Percentiles rank a stretch among this genome's conserved stretches.
phyloP scores from a whole-genome alignment of 2,329 filamentous ascomycete genomes.

The Xylaria sp. region DNA sequence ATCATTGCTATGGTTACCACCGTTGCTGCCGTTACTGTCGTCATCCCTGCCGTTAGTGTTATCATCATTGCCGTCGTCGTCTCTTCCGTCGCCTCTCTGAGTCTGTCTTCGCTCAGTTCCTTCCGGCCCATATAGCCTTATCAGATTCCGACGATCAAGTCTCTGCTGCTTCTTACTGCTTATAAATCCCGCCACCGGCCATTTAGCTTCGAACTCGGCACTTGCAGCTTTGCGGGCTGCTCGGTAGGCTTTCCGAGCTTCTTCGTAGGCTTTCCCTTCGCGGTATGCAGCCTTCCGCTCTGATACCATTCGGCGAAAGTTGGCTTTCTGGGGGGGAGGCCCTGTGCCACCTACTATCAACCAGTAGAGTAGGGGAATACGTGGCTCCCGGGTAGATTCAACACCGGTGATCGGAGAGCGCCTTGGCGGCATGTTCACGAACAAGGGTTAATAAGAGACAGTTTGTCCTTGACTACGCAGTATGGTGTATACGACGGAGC shows the following conservation, averaged over 20 bases:
- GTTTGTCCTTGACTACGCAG: not conserved
- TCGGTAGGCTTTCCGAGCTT: slow-evolving; percentile 8
- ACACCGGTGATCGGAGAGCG: not conserved
- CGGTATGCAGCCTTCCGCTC: slow-evolving; percentile 40
- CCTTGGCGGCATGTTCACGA: not conserved
- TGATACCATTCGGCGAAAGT: slow-evolving; percentile 33
- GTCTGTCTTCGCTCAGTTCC: not conserved
- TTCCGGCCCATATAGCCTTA: slow-evolving; percentile 11
- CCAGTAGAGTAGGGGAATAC: slow-evolving; percentile 34
- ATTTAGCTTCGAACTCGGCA: slow-evolving; percentile 34
- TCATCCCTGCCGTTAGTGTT: not conserved
- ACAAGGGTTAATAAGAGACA: not conserved
- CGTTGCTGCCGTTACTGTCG: not conserved
- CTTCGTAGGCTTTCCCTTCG: slow-evolving; percentile 8
- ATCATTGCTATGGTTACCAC: not conserved
- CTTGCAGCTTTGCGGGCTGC: slow-evolving; percentile 11
- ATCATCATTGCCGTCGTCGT: not conserved
- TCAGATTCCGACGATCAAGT: slow-evolving; percentile 7
- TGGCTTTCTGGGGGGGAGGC: slow-evolving; percentile 21
- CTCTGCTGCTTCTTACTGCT: slow-evolving; percentile 28
- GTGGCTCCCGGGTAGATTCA: not conserved
- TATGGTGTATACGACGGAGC: not conserved
- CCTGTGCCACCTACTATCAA: slow-evolving; percentile 34
- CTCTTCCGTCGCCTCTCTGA: not conserved
- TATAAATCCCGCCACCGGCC: slow-evolving; percentile 24